Evolutionary conservation across 2,329 filamentous ascomycete species (phyloP).

Genomic region (Stemphylium beticola): DNA sequence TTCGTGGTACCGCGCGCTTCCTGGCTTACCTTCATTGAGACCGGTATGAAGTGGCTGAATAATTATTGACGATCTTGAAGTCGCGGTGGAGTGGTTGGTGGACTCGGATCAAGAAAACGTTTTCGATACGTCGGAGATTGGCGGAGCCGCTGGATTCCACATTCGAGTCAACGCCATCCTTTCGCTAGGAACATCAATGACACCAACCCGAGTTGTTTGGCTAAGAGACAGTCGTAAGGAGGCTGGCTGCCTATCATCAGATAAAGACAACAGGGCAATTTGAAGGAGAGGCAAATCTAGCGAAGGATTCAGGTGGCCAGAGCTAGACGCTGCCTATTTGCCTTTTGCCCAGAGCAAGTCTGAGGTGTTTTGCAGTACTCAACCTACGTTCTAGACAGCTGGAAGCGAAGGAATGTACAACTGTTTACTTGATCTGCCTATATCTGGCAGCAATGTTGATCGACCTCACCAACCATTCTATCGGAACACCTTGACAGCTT

Average conservation of each 20-base stretch:
- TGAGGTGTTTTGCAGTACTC: neutral
- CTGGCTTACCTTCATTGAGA: neutral
- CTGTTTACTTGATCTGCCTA: no score
- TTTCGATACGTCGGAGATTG: constrained; percentile 2
- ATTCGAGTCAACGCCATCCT: neutral
- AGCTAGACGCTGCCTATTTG: neutral
- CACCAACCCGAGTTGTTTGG: no score
- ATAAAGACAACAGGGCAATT: no score
- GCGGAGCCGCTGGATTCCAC: constrained; percentile 1
- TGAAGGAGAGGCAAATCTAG: no score
- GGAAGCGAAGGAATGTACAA: no score
- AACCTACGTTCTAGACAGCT: no score
- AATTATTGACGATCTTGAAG: neutral
- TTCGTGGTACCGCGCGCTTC: neutral
- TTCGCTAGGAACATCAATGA: neutral
- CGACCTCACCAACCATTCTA: no score
- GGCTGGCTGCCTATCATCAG: no score
- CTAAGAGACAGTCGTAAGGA: no score
- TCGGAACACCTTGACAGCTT: no score
- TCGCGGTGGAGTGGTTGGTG: neutral
- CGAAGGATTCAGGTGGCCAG: no score
- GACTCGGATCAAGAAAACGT: neutral
- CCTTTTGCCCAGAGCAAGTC: neutral
- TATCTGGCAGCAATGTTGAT: no score
- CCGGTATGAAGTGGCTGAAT: neutral